Evolutionary conservation across 257 asterid genomes (phyloP), one percentile per base, ranked within the genome.

Genomic region (Euphrasia confusa): DNA sequence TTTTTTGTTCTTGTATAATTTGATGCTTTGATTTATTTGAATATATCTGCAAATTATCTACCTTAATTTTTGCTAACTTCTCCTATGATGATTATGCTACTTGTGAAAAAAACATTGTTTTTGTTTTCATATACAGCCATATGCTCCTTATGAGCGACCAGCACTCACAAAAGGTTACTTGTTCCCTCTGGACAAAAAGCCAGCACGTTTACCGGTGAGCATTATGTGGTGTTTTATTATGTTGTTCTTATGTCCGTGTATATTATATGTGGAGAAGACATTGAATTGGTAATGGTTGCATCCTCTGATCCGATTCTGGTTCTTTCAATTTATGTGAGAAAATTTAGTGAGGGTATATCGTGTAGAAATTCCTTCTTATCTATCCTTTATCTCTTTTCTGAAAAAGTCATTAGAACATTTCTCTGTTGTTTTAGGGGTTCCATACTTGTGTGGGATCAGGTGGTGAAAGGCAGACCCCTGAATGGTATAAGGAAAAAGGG

Each of bases 401-500:
- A 52, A 54, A 59, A 50, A 70, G 64, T 74, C 49, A 68, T 53
- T 30, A 58, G 57, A 61, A 44, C 62, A 45, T 68, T 58, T 58
- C 18, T 58, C 63, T 72, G 55, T 64, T 64, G 18, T 68, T 74
- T 58, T 66, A 91, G 98, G 98, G 98, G 40, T 91, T 91, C 79
- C 98, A 91, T 73, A 91, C 98, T 42, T 88, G 96, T 76, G 98
- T 91, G 61, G 98, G 96, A 49, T 72, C 90, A 4, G 95, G 95
- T 63, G 94, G 98, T 58, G 93, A 84, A 67, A 86, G 95, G 70
- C 97, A 91, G 81, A 91, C 94, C n/a, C 95, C 97, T 58, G 97
- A 91, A 30, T 91, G 98, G 98, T 91, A 91, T 86, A 86, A 81
- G 74, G 96, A 88, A 78, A 86, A 88, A 71, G 97, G 98, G 74